Evolutionary conservation across 306 rosid species (phyloP).

Genomic region (Prosopis cineraria): DNA sequence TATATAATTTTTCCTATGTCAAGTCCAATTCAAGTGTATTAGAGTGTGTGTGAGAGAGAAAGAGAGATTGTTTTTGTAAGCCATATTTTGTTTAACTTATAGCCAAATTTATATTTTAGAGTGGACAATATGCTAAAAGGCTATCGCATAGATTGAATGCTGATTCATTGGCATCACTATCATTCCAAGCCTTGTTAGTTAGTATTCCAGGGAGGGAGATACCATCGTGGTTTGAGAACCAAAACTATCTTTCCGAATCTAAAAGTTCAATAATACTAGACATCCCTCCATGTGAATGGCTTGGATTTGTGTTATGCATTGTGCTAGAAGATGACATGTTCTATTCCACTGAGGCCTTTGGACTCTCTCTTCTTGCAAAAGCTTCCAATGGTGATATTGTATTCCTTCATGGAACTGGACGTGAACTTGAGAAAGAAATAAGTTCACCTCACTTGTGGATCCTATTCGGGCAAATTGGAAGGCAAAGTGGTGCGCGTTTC

Average conservation of each 20-base stretch:
- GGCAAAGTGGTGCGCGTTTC: not conserved
- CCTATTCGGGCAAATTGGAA: not conserved
- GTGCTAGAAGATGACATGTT: not conserved
- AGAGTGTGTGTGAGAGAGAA: too few species aligned
- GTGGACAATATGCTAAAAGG: not conserved
- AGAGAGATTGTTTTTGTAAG: not conserved
- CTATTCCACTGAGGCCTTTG: not conserved
- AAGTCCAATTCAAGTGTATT: too few species aligned
- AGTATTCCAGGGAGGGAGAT: not conserved
- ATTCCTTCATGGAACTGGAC: too few species aligned
- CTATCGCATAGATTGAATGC: not conserved
- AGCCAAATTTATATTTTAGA: not conserved
- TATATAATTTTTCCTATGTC: too few species aligned
- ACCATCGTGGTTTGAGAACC: slow-evolving; percentile 7
- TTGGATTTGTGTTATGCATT: not conserved
- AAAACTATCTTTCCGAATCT: not conserved
- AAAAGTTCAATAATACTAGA: not conserved
- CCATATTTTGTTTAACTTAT: not conserved
- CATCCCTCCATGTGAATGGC: not conserved
- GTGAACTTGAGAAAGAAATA: not conserved
- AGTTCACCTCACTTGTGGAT: not conserved
- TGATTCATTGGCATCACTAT: not conserved
- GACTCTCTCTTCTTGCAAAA: too few species aligned
- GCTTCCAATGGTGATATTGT: too few species aligned
- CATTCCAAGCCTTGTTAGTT: not conserved